A percentile compares a stretch with the other conserved stretches of the same genome.
Conservation (phyloP, 2,329 filamentous ascomycete species). For the Fusarium sp. region DNA sequence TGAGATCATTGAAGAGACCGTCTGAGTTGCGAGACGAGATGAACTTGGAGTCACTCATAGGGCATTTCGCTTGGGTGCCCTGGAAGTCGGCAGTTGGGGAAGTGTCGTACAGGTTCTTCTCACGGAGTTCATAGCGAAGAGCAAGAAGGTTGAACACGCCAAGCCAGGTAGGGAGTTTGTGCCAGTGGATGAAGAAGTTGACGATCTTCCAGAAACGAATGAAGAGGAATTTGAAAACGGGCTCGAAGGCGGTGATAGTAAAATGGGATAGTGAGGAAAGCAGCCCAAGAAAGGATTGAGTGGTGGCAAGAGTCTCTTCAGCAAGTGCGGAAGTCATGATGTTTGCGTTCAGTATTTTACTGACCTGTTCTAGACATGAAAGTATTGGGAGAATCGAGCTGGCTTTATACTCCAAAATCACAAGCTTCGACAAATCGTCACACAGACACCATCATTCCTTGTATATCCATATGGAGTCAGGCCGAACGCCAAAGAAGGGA, state of each 20-base stretch:
- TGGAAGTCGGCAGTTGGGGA: slow-evolving; percentile 18
- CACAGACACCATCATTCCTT: neutral
- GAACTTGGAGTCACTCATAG: slow-evolving; percentile 33
- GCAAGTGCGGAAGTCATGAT: slow-evolving; percentile 7
- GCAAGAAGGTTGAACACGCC: slow-evolving; percentile 33
- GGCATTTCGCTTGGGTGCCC: slow-evolving; percentile 3
- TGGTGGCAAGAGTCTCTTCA: neutral
- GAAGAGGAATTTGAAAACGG: slow-evolving; percentile 14
- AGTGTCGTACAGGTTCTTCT: slow-evolving; percentile 32
- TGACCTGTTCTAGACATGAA: neutral
- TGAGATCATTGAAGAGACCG: slow-evolving; percentile 24
- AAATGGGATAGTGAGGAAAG: neutral
- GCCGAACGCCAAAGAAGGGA: neutral
- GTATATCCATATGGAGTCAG: neutral
- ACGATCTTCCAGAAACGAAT: slow-evolving; percentile 27
- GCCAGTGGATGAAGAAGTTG: slow-evolving; percentile 25
- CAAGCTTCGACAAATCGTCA: no score
- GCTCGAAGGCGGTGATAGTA: neutral
- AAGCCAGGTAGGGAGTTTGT: slow-evolving; percentile 29
- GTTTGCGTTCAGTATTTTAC: neutral
- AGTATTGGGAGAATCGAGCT: neutral
- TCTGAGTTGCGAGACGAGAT: slow-evolving; percentile 13
- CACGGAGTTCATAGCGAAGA: slow-evolving; percentile 32
- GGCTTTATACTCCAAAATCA: slow-evolving; percentile 5
- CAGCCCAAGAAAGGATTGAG: neutral